A percentile compares a stretch with the other conserved stretches of the same genome.
Conservation (phyloP, 306 rosid species). For the Castanopsis chinensis region DNA sequence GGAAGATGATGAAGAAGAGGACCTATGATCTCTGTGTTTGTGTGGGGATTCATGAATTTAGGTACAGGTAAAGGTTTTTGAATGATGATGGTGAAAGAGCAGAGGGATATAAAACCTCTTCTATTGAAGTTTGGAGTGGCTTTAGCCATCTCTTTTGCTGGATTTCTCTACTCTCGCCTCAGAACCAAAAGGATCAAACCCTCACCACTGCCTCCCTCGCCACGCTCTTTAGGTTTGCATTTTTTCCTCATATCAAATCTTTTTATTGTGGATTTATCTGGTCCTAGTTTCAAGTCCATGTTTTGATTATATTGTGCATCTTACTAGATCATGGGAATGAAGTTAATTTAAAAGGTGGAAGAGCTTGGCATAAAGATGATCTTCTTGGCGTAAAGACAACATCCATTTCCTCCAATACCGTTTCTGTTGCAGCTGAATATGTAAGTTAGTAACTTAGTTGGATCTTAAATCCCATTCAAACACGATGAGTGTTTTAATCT, state of each 20-base stretch:
- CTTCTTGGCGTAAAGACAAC: constrained; percentile 17
- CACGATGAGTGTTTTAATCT: not conserved
- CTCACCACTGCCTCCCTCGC: constrained; percentile 32
- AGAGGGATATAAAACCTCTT: constrained; percentile 49
- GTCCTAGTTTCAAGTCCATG: not conserved
- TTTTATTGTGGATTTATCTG: not conserved
- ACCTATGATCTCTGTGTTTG: constrained; percentile 16
- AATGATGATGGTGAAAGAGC: constrained; percentile 31
- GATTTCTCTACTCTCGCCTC: constrained; percentile 54
- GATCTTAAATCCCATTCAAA: not conserved
- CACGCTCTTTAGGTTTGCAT: constrained; percentile 46
- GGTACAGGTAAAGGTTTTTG: constrained; percentile 10
- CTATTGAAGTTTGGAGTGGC: constrained; percentile 68
- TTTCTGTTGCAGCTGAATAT: constrained; percentile 35
- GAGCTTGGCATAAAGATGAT: constrained; percentile 20
- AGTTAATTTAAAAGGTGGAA: constrained; percentile 24
- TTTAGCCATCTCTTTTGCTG: constrained; percentile 75
- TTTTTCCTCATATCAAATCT: not conserved
- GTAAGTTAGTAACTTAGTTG: constrained; percentile 37
- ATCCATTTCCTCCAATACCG: constrained; percentile 31
- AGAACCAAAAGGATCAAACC: constrained; percentile 41
- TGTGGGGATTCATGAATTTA: constrained; percentile 25
- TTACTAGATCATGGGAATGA: constrained; percentile 42
- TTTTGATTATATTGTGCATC: not conserved
- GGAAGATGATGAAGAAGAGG: constrained; percentile 61